A percentile compares a stretch with the other conserved stretches of the same genome.
phyloP scores from a whole-genome alignment of 2,329 filamentous ascomycete genomes.

The Trichoderma atroviride region DNA sequence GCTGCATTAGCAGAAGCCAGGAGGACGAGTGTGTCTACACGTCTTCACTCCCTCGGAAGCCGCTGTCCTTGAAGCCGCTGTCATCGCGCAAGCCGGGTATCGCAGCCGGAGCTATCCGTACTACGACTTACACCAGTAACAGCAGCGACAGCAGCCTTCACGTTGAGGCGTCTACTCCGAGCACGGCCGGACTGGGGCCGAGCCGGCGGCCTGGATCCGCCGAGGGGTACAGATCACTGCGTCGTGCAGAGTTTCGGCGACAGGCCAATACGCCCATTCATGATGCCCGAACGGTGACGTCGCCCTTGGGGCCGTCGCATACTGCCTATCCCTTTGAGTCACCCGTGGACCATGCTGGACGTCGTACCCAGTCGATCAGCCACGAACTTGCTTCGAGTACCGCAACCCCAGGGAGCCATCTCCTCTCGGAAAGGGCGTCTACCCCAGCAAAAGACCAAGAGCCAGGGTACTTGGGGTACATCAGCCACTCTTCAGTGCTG shows the following conservation, averaged over 20 bases:
- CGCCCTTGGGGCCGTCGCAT: background rate
- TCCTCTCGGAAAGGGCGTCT: constrained; percentile 9
- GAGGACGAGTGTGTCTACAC: constrained; percentile 41
- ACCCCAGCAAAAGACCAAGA: constrained; percentile 16
- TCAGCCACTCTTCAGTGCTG: constrained; percentile 47
- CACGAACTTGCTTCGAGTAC: constrained; percentile 3
- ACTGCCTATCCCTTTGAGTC: background rate
- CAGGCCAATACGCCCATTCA: constrained; percentile 2
- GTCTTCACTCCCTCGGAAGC: constrained; percentile 3
- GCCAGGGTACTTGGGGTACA: constrained; percentile 50
- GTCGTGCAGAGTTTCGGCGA: constrained; percentile 17
- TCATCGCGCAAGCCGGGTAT: background rate
- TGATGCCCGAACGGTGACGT: background rate
- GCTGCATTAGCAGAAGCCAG: constrained; percentile 42
- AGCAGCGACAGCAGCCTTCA: background rate
- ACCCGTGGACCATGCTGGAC: background rate
- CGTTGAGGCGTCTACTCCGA: background rate
- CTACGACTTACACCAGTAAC: background rate
- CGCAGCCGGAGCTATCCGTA: background rate
- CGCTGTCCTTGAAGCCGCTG: background rate
- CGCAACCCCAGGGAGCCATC: constrained; percentile 6
- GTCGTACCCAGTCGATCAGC: background rate
- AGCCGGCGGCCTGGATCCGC: background rate
- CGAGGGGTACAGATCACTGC: constrained; percentile 9
- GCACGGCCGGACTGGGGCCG: constrained; percentile 9